Evolutionary conservation across 116 monocot species (phyloP).

Genomic region (Papilionanthe hybrid): DNA sequence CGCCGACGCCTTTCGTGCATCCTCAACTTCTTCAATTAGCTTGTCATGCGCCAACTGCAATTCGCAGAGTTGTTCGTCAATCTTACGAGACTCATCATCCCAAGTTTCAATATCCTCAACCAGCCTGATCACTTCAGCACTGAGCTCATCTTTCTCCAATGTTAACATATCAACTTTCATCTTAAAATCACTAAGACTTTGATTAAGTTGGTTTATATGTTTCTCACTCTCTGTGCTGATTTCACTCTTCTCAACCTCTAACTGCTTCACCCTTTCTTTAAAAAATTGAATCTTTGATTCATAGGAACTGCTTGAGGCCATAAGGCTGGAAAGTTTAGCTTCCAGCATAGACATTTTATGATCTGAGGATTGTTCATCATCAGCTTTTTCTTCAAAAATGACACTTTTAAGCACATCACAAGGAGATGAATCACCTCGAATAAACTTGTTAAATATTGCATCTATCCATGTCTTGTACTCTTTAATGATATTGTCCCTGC

Average conservation of each 20-base stretch:
- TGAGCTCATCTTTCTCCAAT: slow-evolving; percentile 8
- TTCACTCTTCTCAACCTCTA: slow-evolving; percentile 37
- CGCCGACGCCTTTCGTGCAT: slow-evolving; percentile 8
- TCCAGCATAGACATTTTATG: slow-evolving; percentile 44
- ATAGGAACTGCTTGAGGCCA: no score
- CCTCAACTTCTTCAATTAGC: slow-evolving; percentile 34
- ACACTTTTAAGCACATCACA: no score
- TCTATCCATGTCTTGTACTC: slow-evolving; percentile 29
- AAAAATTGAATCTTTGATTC: slow-evolving; percentile 17
- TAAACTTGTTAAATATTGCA: slow-evolving; percentile 10
- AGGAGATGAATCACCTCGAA: slow-evolving; percentile 11
- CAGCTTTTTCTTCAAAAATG: slow-evolving; percentile 24
- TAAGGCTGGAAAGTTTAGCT: slow-evolving; percentile 12
- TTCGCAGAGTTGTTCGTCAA: slow-evolving; percentile 33
- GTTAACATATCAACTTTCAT: no score
- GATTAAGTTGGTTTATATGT: slow-evolving; percentile 20
- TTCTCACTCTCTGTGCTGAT: slow-evolving; percentile 18
- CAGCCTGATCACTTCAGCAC: slow-evolving; percentile 12
- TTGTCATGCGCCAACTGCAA: slow-evolving; percentile 49
- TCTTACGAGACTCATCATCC: slow-evolving; percentile 8
- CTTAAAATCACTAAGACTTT: slow-evolving; percentile 20
- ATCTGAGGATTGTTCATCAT: slow-evolving; percentile 20
- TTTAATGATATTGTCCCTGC: slow-evolving; percentile 26
- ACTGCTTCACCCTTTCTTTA: slow-evolving; percentile 19
- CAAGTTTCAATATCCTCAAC: slow-evolving; percentile 5